Percentiles rank a stretch among this genome's conserved stretches.
These are phyloP conservation scores for Yamadazyma dushanensis DNA, from an alignment of 1,139 yeast species.

Conservation along the genomic window DNA sequence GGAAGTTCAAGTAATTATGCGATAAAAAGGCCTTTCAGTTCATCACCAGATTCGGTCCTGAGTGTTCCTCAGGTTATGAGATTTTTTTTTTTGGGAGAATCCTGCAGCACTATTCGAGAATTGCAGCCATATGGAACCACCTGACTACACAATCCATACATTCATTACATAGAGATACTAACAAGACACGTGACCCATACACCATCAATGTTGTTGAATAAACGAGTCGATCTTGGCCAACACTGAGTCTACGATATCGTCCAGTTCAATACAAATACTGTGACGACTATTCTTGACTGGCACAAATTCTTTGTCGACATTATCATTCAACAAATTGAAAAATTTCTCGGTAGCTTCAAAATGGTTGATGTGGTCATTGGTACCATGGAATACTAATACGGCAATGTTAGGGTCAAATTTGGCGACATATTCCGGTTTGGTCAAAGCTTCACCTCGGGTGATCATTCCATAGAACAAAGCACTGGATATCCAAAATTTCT, in stretches of 20 bases:
- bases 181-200: too few species aligned
- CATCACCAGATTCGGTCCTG: constrained; percentile 14
- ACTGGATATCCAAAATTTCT: constrained; percentile 43
- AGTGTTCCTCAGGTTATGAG: constrained; percentile 3
- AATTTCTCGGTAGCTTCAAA: constrained; percentile 54
- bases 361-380: constrained; percentile 51
- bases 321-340: constrained; percentile 32
- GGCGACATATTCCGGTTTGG: constrained; percentile 40
- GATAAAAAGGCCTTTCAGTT: too few species aligned
- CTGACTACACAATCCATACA: too few species aligned
- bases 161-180: too few species aligned
- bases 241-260: constrained; percentile 34
- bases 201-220: not conserved
- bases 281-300: constrained; percentile 42
- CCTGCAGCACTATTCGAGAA: too few species aligned
- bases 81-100: not conserved
- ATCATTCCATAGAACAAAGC: constrained; percentile 62
- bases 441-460: constrained; percentile 56
- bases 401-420: constrained; percentile 46
- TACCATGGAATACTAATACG: constrained; percentile 49
- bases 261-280: constrained; percentile 44
- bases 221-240: constrained; percentile 12
- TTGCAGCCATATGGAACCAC: not conserved
- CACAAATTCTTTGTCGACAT: constrained; percentile 28
- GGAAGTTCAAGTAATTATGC: too few species aligned